These are phyloP conservation scores for Penicillium soppii DNA, from an alignment of 495 filamentous ascomycete species.

Conservation along the genomic window DNA sequence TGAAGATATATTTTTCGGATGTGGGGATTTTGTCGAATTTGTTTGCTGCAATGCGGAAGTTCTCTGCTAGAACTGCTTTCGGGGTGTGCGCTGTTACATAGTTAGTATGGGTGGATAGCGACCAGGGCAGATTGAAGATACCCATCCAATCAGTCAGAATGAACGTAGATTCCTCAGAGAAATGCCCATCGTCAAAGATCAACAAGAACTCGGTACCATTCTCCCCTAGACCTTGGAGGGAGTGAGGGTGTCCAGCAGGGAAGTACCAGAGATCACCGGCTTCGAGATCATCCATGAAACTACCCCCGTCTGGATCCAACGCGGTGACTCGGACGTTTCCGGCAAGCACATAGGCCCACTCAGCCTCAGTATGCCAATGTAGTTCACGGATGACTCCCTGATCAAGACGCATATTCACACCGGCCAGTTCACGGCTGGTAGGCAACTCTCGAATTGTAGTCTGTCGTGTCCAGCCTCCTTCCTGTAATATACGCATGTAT, in stretches of 20 bases:
- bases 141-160: constrained; percentile 66
- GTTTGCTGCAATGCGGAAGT: constrained; percentile 61
- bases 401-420: constrained; percentile 68
- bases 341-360: constrained; percentile 67
- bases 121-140: constrained; percentile 16
- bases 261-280: constrained; percentile 76
- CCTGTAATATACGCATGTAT: constrained; percentile 38
- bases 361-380: constrained; percentile 72
- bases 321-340: constrained; percentile 51
- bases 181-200: constrained; percentile 66
- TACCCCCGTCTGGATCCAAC: constrained; percentile 65
- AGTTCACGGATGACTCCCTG: constrained; percentile 68
- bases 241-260: constrained; percentile 69
- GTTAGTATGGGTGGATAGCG: neutral
- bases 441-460: constrained; percentile 61
- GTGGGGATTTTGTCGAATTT: constrained; percentile 57
- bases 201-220: constrained; percentile 72
- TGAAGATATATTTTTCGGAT: constrained; percentile 69
- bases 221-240: constrained; percentile 61
- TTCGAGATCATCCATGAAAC: constrained; percentile 67
- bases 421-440: constrained; percentile 59
- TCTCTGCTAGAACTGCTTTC: constrained; percentile 60
- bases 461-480: constrained; percentile 68
- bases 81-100: constrained; percentile 53
- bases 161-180: constrained; percentile 71